Conservation (phyloP, 2,329 filamentous ascomycete species). For the Graphiopsis chlorocephala region DNA sequence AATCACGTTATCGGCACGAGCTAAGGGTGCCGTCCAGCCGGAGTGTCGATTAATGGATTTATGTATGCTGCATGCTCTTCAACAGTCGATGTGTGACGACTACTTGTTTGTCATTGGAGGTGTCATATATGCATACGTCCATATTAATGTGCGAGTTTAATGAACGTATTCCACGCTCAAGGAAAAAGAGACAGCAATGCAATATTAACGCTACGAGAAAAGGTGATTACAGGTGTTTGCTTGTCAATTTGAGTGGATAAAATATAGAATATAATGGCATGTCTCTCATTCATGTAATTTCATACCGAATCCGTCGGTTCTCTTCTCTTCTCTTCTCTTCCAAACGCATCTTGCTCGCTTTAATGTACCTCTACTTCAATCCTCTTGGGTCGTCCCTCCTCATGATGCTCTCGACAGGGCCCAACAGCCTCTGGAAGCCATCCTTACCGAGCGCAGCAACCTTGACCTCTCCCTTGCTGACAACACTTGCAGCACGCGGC, state of each 20-base stretch:
- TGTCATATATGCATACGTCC: not conserved
- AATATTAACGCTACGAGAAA: not conserved
- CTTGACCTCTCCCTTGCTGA: conserved; percentile 83
- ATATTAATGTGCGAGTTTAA: not conserved
- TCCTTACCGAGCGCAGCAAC: conserved; percentile 89
- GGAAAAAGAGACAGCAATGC: not conserved
- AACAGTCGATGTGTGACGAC: not conserved
- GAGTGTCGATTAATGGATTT: not conserved
- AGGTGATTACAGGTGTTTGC: not conserved
- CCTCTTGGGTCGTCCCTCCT: conserved; percentile 63
- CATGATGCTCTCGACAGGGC: conserved; percentile 93
- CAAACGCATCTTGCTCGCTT: not conserved
- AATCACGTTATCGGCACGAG: not conserved
- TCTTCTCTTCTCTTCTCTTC: not conserved
- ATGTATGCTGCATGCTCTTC: not conserved
- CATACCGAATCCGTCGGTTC: not conserved
- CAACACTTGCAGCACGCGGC: conserved; percentile 83
- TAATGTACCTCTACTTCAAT: not conserved
- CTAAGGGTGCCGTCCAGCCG: not conserved
- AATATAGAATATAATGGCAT: conserved; percentile 9
- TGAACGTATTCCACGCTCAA: not conserved
- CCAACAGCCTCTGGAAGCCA: conserved; percentile 88
- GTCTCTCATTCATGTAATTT: conserved; percentile 10
- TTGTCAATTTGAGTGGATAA: not conserved
- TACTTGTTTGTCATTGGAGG: not conserved